A percentile compares a stretch with the other conserved stretches of the same genome.
Conservation (phyloP, 2,329 filamentous ascomycete species). For the Fusarium illudens region DNA sequence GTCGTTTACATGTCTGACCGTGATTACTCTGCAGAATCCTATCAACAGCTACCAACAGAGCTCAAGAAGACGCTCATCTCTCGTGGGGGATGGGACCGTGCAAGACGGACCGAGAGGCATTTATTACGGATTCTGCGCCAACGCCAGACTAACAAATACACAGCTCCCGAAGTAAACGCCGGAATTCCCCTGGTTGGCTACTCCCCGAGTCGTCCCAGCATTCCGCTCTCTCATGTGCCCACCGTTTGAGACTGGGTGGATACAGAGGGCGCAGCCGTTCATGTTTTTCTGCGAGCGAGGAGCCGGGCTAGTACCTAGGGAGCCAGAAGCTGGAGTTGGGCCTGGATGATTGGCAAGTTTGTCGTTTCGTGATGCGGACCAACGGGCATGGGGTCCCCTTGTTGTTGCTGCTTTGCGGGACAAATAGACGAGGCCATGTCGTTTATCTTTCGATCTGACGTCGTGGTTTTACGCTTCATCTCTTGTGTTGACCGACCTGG, state of each 20-base stretch:
- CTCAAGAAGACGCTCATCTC: not conserved
- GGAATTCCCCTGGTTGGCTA: conserved; percentile 38
- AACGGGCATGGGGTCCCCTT: conserved; percentile 12
- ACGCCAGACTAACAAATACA: conserved; percentile 23
- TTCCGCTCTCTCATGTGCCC: not conserved
- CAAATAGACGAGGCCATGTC: conserved; percentile 26
- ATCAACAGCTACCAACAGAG: not conserved
- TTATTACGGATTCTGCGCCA: conserved; percentile 28
- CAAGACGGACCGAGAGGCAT: conserved; percentile 36
- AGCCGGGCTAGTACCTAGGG: too few relatives aligned
- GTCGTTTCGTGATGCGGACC: conserved; percentile 28
- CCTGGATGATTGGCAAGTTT: conserved; percentile 17
- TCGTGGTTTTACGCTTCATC: conserved; percentile 10
- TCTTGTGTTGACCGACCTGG: conserved; percentile 7
- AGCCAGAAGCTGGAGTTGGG: conserved; percentile 4
- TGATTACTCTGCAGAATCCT: not conserved
- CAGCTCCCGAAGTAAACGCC: conserved; percentile 41
- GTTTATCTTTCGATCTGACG: conserved; percentile 25
- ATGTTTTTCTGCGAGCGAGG: not conserved
- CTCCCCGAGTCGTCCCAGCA: not conserved
- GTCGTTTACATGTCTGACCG: not conserved
- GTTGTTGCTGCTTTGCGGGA: conserved; percentile 17
- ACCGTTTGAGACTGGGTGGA: conserved; percentile 17
- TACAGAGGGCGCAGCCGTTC: not conserved
- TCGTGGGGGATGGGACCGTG: conserved; percentile 14